A percentile compares a stretch with the other conserved stretches of the same genome.
Evolutionary conservation across 129 eudicot species (phyloP).

Genomic region (Gnaphalium uliginosum): DNA sequence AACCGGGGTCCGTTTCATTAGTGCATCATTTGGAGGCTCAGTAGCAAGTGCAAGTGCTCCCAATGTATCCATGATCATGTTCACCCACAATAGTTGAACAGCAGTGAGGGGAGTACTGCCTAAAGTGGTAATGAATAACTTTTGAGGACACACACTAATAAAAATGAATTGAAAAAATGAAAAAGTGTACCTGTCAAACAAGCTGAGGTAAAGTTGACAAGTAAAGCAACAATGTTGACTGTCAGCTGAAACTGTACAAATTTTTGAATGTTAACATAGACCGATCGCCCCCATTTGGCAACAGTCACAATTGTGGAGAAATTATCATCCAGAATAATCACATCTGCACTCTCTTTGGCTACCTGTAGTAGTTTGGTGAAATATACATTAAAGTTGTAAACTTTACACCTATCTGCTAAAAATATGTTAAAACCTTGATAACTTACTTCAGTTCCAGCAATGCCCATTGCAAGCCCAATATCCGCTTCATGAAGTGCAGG

Average conservation of each 20-base stretch:
- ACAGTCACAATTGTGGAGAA: slow-evolving; percentile 95
- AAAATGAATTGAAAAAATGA: not conserved
- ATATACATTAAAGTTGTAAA: not conserved
- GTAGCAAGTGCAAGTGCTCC: slow-evolving; percentile 98
- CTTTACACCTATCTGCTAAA: not conserved
- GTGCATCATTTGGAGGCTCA: slow-evolving; percentile 90
- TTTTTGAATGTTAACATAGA: slow-evolving; percentile 86
- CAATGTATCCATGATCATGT: slow-evolving; percentile 97
- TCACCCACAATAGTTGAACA: slow-evolving; percentile 97
- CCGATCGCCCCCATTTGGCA: slow-evolving; percentile 97
- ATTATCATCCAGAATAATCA: slow-evolving; percentile 92
- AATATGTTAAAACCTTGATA: slow-evolving; percentile 3
- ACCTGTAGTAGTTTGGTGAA: slow-evolving; percentile 51
- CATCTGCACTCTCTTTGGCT: slow-evolving; percentile 99
- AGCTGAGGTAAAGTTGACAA: slow-evolving; percentile 93
- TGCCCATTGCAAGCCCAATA: slow-evolving; percentile 99
- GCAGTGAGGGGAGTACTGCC: slow-evolving; percentile 97
- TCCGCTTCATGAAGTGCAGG: slow-evolving; percentile 99
- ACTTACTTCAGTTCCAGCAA: slow-evolving; percentile 97
- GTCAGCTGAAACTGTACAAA: slow-evolving; percentile 98
- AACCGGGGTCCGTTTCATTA: slow-evolving; percentile 85
- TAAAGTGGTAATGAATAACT: slow-evolving; percentile 26
- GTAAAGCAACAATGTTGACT: slow-evolving; percentile 83
- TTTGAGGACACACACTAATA: not conserved
- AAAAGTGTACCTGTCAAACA: slow-evolving; percentile 68